Conservation (phyloP, 139 green algal species). For the Dunaliella sp. region DNA sequence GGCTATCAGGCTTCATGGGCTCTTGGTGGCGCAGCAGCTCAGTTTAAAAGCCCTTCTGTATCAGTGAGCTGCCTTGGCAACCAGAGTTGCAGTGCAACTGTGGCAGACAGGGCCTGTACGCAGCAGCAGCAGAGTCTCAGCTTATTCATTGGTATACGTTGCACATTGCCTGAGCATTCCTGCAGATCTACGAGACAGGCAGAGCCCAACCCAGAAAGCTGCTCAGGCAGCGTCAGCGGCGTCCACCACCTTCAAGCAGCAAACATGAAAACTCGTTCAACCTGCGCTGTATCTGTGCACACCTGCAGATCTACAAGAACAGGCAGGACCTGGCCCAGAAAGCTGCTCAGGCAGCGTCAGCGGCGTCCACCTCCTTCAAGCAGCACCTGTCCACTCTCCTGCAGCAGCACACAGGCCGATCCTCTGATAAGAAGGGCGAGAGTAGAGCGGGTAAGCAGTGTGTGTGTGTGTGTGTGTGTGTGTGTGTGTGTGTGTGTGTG, state of each 20-base stretch:
- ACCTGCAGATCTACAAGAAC: neutral
- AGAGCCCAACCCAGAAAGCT: neutral
- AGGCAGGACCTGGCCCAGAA: neutral
- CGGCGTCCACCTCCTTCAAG: neutral
- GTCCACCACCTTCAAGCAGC: neutral
- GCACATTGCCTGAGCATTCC: too few relatives aligned
- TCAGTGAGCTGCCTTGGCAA: too few relatives aligned
- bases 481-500: too few relatives aligned
- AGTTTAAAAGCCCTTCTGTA: too few relatives aligned
- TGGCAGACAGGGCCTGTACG: too few relatives aligned
- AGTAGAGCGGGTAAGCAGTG: neutral
- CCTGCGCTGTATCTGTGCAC: neutral
- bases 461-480: neutral
- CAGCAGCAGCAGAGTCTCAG: constrained; percentile 4
- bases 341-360: neutral
- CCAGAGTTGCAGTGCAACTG: too few relatives aligned
- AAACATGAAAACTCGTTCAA: neutral
- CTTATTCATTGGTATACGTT: constrained; percentile 2
- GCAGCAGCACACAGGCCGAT: neutral
- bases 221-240: neutral
- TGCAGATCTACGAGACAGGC: neutral
- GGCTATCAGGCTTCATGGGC: too few relatives aligned
- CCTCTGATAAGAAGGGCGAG: neutral
- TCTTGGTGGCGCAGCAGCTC: too few relatives aligned
- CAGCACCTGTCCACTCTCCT: neutral